Evolutionary conservation across 768 basidiomycete genomes (phyloP).

Genomic region (Leccinum imitatum): DNA sequence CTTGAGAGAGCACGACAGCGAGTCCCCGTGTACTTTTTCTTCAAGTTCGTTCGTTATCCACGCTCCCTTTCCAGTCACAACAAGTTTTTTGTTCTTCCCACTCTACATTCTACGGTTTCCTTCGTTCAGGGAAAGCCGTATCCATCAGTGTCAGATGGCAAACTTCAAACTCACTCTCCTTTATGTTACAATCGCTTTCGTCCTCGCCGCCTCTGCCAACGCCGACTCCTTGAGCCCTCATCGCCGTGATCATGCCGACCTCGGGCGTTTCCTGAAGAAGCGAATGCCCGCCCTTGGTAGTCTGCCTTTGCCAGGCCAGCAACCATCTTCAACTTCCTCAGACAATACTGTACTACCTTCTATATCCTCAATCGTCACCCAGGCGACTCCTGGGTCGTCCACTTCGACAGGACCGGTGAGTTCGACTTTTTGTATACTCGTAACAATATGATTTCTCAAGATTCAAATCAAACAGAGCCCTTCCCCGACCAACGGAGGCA

Average conservation of each 20-base stretch:
- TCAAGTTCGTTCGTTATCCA: slow-evolving; percentile 15
- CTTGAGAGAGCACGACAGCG: not conserved
- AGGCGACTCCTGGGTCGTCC: slow-evolving; percentile 15
- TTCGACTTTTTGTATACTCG: not conserved
- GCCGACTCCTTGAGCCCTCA: slow-evolving; percentile 43
- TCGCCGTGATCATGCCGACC: slow-evolving; percentile 55
- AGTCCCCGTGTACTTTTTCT: slow-evolving; percentile 7
- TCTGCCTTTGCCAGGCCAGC: slow-evolving; percentile 1
- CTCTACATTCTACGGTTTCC: not conserved
- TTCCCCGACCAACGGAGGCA: slow-evolving; percentile 7
- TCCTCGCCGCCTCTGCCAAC: slow-evolving; percentile 44
- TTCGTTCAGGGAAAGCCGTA: slow-evolving; percentile 6
- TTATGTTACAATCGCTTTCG: slow-evolving; percentile 55
- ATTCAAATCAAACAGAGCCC: slow-evolving; percentile 9
- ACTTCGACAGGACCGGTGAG: slow-evolving; percentile 25
- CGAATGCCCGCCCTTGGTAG: slow-evolving; percentile 40
- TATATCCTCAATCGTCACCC: slow-evolving; percentile 2
- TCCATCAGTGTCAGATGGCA: slow-evolving; percentile 44
- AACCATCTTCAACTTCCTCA: slow-evolving; percentile 18
- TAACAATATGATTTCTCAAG: slow-evolving; percentile 4
- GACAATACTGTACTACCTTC: not conserved
- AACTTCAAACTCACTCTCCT: slow-evolving; percentile 61
- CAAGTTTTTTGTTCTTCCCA: not conserved
- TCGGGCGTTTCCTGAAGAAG: slow-evolving; percentile 71
- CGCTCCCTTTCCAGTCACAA: slow-evolving; percentile 12